Evolutionary conservation across 2,329 filamentous ascomycete genomes (phyloP), one percentile per base, ranked within the genome.

Genomic region (Fusarium tricinctum): DNA sequence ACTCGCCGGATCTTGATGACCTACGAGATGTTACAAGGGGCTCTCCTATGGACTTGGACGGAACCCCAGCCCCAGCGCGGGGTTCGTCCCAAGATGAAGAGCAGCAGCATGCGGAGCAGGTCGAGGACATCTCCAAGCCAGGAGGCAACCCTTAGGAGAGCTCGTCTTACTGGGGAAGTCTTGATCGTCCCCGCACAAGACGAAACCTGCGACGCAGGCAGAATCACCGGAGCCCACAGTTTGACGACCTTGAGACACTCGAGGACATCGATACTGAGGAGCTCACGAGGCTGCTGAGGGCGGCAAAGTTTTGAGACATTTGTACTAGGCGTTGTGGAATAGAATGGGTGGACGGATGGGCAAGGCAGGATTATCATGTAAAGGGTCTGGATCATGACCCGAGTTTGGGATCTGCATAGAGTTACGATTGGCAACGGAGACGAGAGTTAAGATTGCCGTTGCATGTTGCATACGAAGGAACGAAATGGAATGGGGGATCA

Each of bases 181-280:
- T 63, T 53, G 51, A 55, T 40, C 68, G 59, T 14, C 60, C 68
- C 51, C 57, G 61, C 10, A 55, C 61, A 39, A 58, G 51, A 47
- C 38, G 46, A 39, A 58, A 51, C 32, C 53, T 17, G 50, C 59
- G 48, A 58, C 57, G 50, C 39, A 52, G 48, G 40, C 54, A 45
- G 22, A 33, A 22, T 23, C 50, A 40, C 32, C 62, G 63, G 40
- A 47, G 39, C 20, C 39, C 51, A 50, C 55, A 30, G 33, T 57
- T 70, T 48, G 67, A 71, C n/a, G 74, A 72, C 43, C 66, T 71
- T 33, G 75, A 76, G 62, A 69, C 63, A 28, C 74, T 78, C 55
- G 74, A 76, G 59, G 60, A 75, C 28, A 60, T 76, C 58, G 72
- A 76, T 53, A 52, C 74, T 51, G 72, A 73, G 43, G 74, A 76